phyloP scores from a whole-genome alignment of 2,329 filamentous ascomycete genomes.

The Fusarium mundagurra region DNA sequence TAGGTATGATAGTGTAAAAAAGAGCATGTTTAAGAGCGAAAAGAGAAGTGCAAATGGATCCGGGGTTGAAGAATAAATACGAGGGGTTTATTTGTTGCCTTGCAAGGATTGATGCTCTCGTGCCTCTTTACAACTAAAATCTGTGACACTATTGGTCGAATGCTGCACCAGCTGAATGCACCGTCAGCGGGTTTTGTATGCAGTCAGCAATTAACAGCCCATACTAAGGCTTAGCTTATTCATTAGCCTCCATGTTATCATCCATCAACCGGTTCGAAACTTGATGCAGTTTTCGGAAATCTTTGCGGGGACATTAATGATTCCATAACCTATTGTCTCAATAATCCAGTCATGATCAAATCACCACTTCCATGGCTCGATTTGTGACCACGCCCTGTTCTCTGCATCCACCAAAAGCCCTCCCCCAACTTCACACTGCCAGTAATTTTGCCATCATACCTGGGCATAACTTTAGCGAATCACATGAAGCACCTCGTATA shows the following conservation, averaged over 20 bases:
- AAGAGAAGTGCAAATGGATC: neutral
- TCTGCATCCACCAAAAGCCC: neutral
- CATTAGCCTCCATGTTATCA: neutral
- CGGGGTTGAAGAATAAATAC: neutral
- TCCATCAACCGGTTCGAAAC: neutral
- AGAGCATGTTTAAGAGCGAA: neutral
- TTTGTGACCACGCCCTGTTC: neutral
- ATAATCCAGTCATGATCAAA: neutral
- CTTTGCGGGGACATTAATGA: neutral
- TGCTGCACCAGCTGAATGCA: neutral
- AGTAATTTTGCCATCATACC: neutral
- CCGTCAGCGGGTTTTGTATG: neutral
- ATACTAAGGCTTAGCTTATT: neutral
- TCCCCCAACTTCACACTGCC: rapidly evolving
- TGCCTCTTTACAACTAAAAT: neutral
- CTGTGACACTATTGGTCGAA: neutral
- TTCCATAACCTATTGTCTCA: neutral
- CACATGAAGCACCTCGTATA: neutral
- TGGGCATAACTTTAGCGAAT: too few relatives aligned
- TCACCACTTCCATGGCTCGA: neutral
- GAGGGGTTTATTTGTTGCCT: neutral
- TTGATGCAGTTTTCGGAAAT: neutral
- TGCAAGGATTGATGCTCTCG: neutral
- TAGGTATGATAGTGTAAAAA: neutral
- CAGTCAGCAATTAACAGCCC: neutral